These are phyloP conservation scores for Citeromyces matritensis DNA, from an alignment of 805 yeast species.

Conservation along the genomic window DNA sequence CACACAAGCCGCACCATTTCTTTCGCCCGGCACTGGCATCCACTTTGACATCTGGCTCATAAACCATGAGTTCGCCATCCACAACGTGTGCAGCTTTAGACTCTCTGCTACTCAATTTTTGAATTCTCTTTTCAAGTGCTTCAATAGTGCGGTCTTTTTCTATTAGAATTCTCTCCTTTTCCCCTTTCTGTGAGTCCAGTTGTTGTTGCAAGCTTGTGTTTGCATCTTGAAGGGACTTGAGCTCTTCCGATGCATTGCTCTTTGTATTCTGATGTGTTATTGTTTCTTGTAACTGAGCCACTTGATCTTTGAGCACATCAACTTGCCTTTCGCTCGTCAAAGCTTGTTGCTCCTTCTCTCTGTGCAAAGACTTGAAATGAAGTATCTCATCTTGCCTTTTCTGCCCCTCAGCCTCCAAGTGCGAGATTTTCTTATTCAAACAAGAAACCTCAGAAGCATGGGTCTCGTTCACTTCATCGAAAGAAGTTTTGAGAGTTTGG, in stretches of 20 bases:
- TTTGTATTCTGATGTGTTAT: too few relatives aligned
- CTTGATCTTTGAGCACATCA: slow-evolving; percentile 2
- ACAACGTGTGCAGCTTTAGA: slow-evolving; percentile 5
- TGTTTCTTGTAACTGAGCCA: background rate
- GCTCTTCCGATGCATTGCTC: too few relatives aligned
- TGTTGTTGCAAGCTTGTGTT: background rate
- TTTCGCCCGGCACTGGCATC: slow-evolving; percentile 42
- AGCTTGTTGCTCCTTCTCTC: background rate
- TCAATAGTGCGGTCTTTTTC: background rate
- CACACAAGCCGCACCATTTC: slow-evolving; percentile 91
- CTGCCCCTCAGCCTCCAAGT: too few relatives aligned
- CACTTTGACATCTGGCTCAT: slow-evolving; percentile 25
- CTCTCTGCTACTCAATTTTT: background rate
- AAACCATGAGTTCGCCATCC: slow-evolving; percentile 27
- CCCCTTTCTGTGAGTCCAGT: slow-evolving; percentile 2
- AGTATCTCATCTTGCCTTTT: too few relatives aligned
- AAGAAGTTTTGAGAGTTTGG: slow-evolving; percentile 3
- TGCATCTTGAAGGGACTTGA: background rate
- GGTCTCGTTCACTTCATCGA: too few relatives aligned
- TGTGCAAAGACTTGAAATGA: too few relatives aligned
- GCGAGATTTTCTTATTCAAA: too few relatives aligned
- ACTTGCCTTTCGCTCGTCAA: slow-evolving; percentile 2
- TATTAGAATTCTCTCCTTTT: slow-evolving; percentile 2
- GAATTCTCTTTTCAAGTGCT: slow-evolving; percentile 1
- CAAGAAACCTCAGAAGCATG: too few relatives aligned